Percentiles rank a stretch among this genome's conserved stretches.
These are phyloP conservation scores for Gnomoniopsis sp. DNA, from an alignment of 2,329 filamentous ascomycete genomes.

Conservation along the genomic window DNA sequence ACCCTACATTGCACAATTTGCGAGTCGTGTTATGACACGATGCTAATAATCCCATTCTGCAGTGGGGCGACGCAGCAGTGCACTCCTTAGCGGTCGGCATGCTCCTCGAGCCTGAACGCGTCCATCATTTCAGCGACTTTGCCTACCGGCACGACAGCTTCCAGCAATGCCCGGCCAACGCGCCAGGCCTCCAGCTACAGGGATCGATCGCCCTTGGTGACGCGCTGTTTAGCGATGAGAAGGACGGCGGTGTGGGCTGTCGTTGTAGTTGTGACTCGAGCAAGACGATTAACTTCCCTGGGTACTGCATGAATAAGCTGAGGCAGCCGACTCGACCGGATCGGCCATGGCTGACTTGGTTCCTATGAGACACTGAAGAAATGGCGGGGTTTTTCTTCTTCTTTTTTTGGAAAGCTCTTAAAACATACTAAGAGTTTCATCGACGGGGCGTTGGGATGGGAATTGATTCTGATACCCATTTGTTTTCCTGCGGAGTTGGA, in stretches of 20 bases:
- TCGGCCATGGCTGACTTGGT: conserved; percentile 31
- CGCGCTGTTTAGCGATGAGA: conserved; percentile 14
- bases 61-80: conserved; percentile 44
- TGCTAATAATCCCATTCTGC: conserved; percentile 2
- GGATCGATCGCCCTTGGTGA: conserved; percentile 29
- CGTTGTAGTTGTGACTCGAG: conserved; percentile 38
- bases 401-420: background rate
- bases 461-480: conserved; percentile 1
- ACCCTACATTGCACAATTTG: background rate
- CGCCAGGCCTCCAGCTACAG: conserved; percentile 32
- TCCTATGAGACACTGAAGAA: conserved; percentile 21
- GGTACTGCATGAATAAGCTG: conserved; percentile 35
- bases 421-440: background rate
- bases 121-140: conserved; percentile 43
- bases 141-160: conserved; percentile 37
- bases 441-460: background rate
- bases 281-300: conserved; percentile 28
- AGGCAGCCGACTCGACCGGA: conserved; percentile 32
- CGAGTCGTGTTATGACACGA: background rate
- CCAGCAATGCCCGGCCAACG: conserved; percentile 33
- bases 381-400: too few relatives aligned
- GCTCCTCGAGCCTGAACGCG: conserved; percentile 34
- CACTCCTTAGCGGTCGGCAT: conserved; percentile 41
- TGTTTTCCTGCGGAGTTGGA: background rate
- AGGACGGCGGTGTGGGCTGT: conserved; percentile 35